A percentile compares a stretch with the other conserved stretches of the same genome.
Evolutionary conservation across 106 monocot species (phyloP).

Genomic region (Allium fistulosum): DNA sequence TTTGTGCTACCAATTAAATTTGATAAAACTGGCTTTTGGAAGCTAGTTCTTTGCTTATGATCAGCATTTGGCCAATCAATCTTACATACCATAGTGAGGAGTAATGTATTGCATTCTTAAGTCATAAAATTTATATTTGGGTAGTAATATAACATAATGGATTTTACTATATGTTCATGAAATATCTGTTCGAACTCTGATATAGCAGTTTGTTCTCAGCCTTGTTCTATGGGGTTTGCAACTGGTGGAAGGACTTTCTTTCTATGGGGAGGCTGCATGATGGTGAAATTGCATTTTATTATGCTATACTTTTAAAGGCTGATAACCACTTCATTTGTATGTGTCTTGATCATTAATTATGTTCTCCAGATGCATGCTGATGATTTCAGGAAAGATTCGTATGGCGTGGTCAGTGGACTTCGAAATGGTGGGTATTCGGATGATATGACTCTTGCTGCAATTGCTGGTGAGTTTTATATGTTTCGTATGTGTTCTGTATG

Average conservation of each 20-base stretch:
- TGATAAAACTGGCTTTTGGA: no score
- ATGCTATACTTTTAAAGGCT: no score
- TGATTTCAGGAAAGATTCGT: slow-evolving; percentile 78
- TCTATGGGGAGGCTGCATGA: slow-evolving; percentile 99
- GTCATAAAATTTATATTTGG: no score
- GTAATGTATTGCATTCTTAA: no score
- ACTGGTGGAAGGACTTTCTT: slow-evolving; percentile 99
- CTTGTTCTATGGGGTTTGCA: slow-evolving; percentile 99
- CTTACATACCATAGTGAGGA: no score
- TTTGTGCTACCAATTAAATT: no score
- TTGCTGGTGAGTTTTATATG: slow-evolving; percentile 54
- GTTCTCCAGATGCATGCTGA: slow-evolving; percentile 90
- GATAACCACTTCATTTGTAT: neutral
- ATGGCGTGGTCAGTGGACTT: slow-evolving; percentile 83
- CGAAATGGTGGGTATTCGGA: slow-evolving; percentile 97
- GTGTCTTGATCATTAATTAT: slow-evolving; percentile 10
- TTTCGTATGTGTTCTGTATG: neutral
- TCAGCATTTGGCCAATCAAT: no score
- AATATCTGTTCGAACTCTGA: neutral
- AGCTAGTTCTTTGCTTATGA: no score
- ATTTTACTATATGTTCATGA: neutral
- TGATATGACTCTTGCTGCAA: slow-evolving; percentile 98
- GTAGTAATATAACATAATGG: no score
- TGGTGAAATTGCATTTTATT: slow-evolving; percentile 46
- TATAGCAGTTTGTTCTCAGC: slow-evolving; percentile 42